phyloP scores from a whole-genome alignment of 108 stramenopile genomes.

The Tribonema minus region DNA sequence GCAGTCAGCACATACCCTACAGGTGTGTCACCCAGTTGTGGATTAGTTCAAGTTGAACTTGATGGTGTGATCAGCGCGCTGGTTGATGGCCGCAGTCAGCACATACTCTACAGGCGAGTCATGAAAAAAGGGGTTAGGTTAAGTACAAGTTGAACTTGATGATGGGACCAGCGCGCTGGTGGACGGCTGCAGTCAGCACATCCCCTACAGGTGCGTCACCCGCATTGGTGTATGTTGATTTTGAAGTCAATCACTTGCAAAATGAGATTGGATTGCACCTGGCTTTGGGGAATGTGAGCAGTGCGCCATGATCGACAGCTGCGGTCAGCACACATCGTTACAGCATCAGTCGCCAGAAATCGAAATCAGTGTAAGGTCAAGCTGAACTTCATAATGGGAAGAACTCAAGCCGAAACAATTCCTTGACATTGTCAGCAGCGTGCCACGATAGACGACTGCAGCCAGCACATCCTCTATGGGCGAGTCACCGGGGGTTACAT shows the following conservation, averaged over 20 bases:
- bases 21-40: conserved; percentile 46
- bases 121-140: too few relatives aligned
- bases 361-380: too few relatives aligned
- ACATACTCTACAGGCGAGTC: conserved; percentile 78
- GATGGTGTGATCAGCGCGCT: conserved; percentile 88
- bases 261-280: too few relatives aligned
- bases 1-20: conserved; percentile 92
- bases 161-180: conserved; percentile 92
- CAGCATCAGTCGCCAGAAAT: too few relatives aligned
- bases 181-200: conserved; percentile 81
- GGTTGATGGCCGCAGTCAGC: conserved; percentile 82
- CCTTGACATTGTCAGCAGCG: too few relatives aligned
- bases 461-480: conserved; percentile 88
- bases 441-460: conserved; percentile 88
- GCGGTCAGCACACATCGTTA: too few relatives aligned
- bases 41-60: too few relatives aligned
- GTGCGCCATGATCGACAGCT: too few relatives aligned
- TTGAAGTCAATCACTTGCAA: conserved; percentile 89
- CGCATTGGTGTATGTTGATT: too few relatives aligned
- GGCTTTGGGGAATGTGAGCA: too few relatives aligned
- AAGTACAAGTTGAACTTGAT: too few relatives aligned
- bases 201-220: conserved; percentile 71
- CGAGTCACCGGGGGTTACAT: not conserved
- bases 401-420: too few relatives aligned
- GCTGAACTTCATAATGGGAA: conserved; percentile 84